Evolutionary conservation across 306 rosid genomes (phyloP).

Genomic region (Vachellia pachyceras): DNA sequence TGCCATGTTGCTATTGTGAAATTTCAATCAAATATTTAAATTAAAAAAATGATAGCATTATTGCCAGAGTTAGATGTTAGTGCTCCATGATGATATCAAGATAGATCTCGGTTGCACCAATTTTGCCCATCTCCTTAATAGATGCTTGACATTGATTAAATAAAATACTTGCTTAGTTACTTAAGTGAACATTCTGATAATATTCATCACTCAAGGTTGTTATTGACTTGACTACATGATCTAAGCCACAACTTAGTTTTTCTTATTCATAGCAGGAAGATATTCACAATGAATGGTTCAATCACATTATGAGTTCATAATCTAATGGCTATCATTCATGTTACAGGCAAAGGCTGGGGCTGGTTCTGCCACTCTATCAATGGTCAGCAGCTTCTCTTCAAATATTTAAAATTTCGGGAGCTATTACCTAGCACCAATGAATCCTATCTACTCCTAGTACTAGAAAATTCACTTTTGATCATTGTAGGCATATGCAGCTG

Average conservation of each 20-base stretch:
- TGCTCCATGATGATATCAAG: neutral
- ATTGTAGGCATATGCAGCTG: conserved; percentile 91
- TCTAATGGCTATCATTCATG: conserved; percentile 35
- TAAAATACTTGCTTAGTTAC: neutral
- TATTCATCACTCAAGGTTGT: neutral
- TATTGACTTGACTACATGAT: conserved; percentile 17
- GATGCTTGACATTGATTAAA: neutral
- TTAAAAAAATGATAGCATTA: neutral
- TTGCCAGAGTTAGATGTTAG: neutral
- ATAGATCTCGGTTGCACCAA: neutral
- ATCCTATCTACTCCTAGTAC: conserved; percentile 17
- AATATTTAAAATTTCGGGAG: neutral
- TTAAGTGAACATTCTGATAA: conserved; percentile 13
- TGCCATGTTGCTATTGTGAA: neutral
- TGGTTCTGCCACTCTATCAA: conserved; percentile 95
- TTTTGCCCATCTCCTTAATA: neutral
- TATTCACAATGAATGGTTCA: neutral
- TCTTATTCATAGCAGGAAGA: conserved; percentile 4
- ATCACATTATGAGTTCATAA: conserved; percentile 9
- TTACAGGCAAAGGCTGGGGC: conserved; percentile 95
- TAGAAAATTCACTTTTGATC: conserved; percentile 9
- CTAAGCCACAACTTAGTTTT: neutral
- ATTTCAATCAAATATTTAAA: neutral
- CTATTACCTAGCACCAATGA: conserved; percentile 1
- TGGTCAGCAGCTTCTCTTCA: conserved; percentile 54